Base-by-base conservation (phyloP, 345 rosid genomes). In the Salix caprea region DNA sequence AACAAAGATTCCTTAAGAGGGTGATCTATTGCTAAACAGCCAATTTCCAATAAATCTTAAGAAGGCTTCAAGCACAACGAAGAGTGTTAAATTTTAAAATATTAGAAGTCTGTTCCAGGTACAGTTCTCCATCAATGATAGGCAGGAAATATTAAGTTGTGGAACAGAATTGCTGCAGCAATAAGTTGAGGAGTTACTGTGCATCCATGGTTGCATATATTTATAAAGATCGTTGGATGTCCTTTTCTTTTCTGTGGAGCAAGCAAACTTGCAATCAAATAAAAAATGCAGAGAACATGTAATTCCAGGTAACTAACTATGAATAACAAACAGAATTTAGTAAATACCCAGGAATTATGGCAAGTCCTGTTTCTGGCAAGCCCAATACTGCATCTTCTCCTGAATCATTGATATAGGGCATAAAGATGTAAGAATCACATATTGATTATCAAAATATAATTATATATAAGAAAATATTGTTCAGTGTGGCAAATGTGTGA, bases 321-420 rank as follows among this genome's bases (percentile, higher is more conserved):
- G 40, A 62, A 42, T 2, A 32, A 21, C 66, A 67, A 50, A 70
- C 32, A 70, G 44, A 46, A 30, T n/a, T 58, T 58, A 36, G 52
- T 2, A 68, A 75, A 65, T 84, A 95, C 97, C 97, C 98, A 18
- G 99, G 99, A 78, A 91, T 91, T 81, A 93, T 90, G 77, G 97
- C 99, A 21, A 95, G 97, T 83, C 96, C 99, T 67, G 98, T 95
- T 89, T 95, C 99, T 34, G 97, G 98, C 89, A 95, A 88, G 70
- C 94, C 91, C 82, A 95, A 81, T 36, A 85, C 78, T 67, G 99
- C 98, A 81, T 87, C 84, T 78, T 90, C 94, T 50, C 94, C 98
- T 95, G 84, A 65, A 79, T 62, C 42, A 76, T 65, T 42, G 48
- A 60, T 3, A 69, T 34, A 2, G 44, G 48, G 46, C 72, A 73